phyloP scores from a whole-genome alignment of 116 monocot species.

The Papilionanthe hybrid region DNA sequence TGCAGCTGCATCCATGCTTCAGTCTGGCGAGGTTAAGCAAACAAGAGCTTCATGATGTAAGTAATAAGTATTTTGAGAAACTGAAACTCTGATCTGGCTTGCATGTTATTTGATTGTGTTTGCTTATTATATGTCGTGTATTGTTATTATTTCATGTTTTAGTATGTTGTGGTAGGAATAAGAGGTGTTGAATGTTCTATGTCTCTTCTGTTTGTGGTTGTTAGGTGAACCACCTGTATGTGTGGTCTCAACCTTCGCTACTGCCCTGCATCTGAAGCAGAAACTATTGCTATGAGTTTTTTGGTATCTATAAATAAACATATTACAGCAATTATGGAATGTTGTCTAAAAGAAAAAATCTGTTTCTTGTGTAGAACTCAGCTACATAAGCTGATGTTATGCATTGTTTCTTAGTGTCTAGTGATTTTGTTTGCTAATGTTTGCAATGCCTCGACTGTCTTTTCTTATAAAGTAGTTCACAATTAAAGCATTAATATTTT shows the following conservation, averaged over 20 bases:
- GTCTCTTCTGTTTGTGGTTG: neutral
- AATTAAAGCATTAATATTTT: neutral
- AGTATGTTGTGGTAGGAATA: conserved; percentile 3
- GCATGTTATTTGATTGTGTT: neutral
- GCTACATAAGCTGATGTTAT: conserved; percentile 1
- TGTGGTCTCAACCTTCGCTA: neutral
- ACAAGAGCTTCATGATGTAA: conserved; percentile 32
- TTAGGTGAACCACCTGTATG: neutral
- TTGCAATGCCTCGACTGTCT: neutral
- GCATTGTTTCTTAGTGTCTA: neutral
- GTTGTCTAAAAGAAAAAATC: neutral
- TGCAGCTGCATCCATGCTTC: neutral
- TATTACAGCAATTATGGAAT: neutral
- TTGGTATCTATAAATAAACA: conserved; percentile 4
- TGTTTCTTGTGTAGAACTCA: neutral
- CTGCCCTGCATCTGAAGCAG: conserved; percentile 4
- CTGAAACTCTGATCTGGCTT: neutral
- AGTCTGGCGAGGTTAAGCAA: conserved; percentile 26
- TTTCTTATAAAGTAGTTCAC: neutral
- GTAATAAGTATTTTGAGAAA: conserved; percentile 7
- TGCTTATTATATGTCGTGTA: conserved; percentile 4
- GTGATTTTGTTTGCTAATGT: neutral
- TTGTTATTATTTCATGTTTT: conserved; percentile 3
- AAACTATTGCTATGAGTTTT: conserved; percentile 10
- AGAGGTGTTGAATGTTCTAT: conserved; percentile 1